phyloP scores from a whole-genome alignment of 2,329 filamentous ascomycete genomes.

The Teratosphaeria gauchensis region DNA sequence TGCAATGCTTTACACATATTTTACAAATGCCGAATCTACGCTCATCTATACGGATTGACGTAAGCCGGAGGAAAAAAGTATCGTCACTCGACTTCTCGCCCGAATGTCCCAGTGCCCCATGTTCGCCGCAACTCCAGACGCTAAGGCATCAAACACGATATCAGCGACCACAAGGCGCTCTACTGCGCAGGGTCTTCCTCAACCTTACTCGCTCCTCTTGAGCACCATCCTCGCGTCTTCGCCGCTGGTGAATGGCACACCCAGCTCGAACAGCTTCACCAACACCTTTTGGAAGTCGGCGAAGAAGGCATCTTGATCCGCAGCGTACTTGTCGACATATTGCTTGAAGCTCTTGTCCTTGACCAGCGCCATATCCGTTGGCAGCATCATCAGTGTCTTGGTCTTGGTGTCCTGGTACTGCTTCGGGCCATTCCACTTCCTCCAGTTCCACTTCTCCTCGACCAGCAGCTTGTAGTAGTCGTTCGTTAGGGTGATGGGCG shows the following conservation, averaged over 20 bases:
- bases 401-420: conserved; percentile 84
- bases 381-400: conserved; percentile 94
- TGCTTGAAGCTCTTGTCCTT: conserved; percentile 79
- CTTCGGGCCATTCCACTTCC: conserved; percentile 84
- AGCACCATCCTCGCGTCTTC: conserved; percentile 37
- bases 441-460: conserved; percentile 85
- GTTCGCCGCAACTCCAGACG: not conserved
- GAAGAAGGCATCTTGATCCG: conserved; percentile 87
- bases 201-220: conserved; percentile 32
- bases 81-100: not conserved
- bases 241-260: conserved; percentile 67
- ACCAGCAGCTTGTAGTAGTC: conserved; percentile 85
- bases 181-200: not conserved
- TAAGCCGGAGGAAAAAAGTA: not conserved
- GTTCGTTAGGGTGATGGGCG: conserved; percentile 83
- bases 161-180: not conserved
- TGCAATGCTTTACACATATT: not conserved
- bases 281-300: conserved; percentile 77
- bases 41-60: not conserved
- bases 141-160: not conserved
- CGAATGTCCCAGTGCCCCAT: not conserved
- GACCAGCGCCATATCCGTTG: conserved; percentile 77
- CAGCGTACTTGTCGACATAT: conserved; percentile 78
- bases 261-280: conserved; percentile 81
- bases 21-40: not conserved